Evolutionary conservation across 129 eudicot genomes (phyloP), one percentile per base, ranked within the genome.

Genomic region (Centaurea solstitialis): DNA sequence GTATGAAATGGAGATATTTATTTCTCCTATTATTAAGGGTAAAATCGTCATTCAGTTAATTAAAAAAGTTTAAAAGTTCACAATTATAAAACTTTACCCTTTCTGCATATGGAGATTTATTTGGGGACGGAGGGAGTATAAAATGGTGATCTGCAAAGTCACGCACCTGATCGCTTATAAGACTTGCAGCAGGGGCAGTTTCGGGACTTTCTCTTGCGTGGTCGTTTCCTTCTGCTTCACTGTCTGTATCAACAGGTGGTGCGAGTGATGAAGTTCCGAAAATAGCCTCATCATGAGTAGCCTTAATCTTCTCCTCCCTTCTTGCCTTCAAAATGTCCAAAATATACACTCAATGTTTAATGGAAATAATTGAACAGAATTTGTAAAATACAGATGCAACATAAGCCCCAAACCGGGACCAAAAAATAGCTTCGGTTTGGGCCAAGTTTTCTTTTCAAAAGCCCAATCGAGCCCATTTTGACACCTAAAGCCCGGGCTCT

Each of bases 281-380:
- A 70, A 96, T 96, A 38, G 99, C 98, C 82, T 93, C 95, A 73
- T 96, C 99, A 70, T 96, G 99, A 72, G 96, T 91, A 67, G 91
- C 89, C 89, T 88, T 88, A 17, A 96, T 77, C 70, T 84, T 80
- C 37, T 96, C 99, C 88, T 91, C 99, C 68, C 84, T 87, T 69
- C 79, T 96, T 43, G 92, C 89, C 99, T 96, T 79, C 67, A 87
- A 12, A 50, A 61, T 83, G n/a, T 67, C 79, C 24, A 75, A 62
- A 15, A 67, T 61, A 22, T 15, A 33, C 37, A 17, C 70, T 82
- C 72, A 41, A 30, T 65, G 67, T 65, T 53, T 47, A 64, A 45
- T 18, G 7, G 22, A 15, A 82, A 40, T 50, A 70, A 7, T 59
- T 39, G 64, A 7, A 43, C 4, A 43, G 45, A 43, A 17, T n/a